Evolutionary conservation across 2,329 filamentous ascomycete species (phyloP), one percentile per base, ranked within the genome.

Genomic region (Orbilia ellipsospora): DNA sequence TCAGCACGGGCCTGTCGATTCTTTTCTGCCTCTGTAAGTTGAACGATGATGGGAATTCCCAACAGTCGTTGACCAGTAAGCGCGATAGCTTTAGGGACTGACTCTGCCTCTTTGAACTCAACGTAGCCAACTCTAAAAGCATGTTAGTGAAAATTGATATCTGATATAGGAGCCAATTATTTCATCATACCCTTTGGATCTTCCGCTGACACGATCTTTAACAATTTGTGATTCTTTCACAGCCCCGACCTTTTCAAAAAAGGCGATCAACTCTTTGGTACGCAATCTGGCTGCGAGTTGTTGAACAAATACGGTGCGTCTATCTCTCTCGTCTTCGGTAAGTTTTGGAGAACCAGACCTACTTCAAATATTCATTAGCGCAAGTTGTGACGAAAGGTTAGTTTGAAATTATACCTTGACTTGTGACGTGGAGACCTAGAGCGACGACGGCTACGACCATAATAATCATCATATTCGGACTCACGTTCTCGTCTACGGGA

Each of bases 171-270:
- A 57, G 63, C 45, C 31, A 20, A 42, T 36, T 18, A 31, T 54
- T 16, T 26, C 10, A 73, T 36, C 91, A 81, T 86, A 97, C 94
- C 95, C 95, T 87, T 99, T 99, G 77, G 94, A 97, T 84, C 95
- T 92, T 80, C 93, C 92, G 84, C 93, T 97, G 77, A 99, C 94
- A 77, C 95, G 89, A 80, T 99, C 95, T 84, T 98, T 98, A 63
- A 99, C 95, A 81, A 99, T 99, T 85, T 98, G 95, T 60, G 95
- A 95, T 83, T 98, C 95, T 80, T 95, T 96, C 66, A 99, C 95
- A 45, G 92, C 90, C 77, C 95, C 95, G 80, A 95, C 91, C 83
- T 94, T 94, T 82, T 97, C 93, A 81, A 99, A 99, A 83, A 99
- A 99, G 77, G 90, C 88, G 83, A 96, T 94, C 78, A 99, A 87